A percentile compares a stretch with the other conserved stretches of the same genome.
Evolutionary conservation across 2,329 filamentous ascomycete genomes (phyloP).

Genomic region (Clarireedia hainanense): DNA sequence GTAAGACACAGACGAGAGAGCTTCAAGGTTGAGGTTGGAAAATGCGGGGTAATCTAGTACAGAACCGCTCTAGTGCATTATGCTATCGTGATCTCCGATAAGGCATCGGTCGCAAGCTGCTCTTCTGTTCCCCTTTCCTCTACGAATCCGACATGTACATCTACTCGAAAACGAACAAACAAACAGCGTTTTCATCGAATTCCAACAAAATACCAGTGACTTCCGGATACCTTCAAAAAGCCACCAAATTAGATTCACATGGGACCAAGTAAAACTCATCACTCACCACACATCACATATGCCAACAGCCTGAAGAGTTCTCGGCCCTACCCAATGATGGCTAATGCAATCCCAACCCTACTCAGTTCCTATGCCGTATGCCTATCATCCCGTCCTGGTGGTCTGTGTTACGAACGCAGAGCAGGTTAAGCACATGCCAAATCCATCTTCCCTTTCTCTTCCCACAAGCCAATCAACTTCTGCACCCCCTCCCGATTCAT

Average conservation of each 20-base stretch:
- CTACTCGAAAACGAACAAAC: no score
- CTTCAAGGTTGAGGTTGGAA: background rate
- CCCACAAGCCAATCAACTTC: background rate
- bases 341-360: background rate
- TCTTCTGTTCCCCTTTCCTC: background rate
- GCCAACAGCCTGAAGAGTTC: background rate
- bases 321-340: background rate
- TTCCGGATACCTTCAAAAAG: background rate
- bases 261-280: no score
- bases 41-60: constrained; percentile 2
- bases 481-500: background rate
- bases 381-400: background rate
- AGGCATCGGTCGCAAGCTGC: background rate
- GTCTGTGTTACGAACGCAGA: no score
- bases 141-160: background rate
- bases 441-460: background rate
- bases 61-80: background rate
- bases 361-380: background rate
- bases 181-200: no score
- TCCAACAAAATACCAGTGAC: background rate
- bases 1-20: background rate
- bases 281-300: background rate
- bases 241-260: background rate
- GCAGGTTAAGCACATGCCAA: no score
- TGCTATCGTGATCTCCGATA: background rate